Percentiles rank a stretch among this genome's conserved stretches.
Evolutionary conservation across 2,329 filamentous ascomycete genomes (phyloP).

Genomic region (Arthroderma sp.): DNA sequence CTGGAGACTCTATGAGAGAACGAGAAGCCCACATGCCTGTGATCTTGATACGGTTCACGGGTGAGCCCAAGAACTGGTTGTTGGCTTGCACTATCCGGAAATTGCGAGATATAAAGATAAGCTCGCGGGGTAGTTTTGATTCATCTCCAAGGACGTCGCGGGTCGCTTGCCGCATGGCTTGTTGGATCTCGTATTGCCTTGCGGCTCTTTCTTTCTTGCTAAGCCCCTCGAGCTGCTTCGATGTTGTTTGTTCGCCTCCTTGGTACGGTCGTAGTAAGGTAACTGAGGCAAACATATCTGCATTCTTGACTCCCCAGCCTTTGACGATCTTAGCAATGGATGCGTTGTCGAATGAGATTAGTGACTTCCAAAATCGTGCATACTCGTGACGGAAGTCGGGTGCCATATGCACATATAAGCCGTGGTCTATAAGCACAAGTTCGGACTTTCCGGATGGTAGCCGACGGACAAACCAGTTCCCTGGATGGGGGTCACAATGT

Average conservation of each 20-base stretch:
- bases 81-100: slow-evolving; percentile 88
- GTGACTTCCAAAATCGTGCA: slow-evolving; percentile 78
- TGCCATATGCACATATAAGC: slow-evolving; percentile 84
- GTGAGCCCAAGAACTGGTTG: slow-evolving; percentile 79
- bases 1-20: slow-evolving; percentile 62
- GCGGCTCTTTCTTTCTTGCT: slow-evolving; percentile 43
- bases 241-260: slow-evolving; percentile 60
- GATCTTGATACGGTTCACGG: slow-evolving; percentile 84
- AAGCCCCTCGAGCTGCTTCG: slow-evolving; percentile 39
- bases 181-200: slow-evolving; percentile 65
- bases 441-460: slow-evolving; percentile 70
- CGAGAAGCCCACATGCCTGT: slow-evolving; percentile 81
- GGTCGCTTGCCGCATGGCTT: slow-evolving; percentile 56
- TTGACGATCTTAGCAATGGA: slow-evolving; percentile 59
- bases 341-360: slow-evolving; percentile 85
- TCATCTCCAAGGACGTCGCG: slow-evolving; percentile 73
- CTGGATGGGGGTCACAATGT: slow-evolving; percentile 93
- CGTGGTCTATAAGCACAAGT: slow-evolving; percentile 92
- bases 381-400: slow-evolving; percentile 77
- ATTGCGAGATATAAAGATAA: slow-evolving; percentile 85
- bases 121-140: slow-evolving; percentile 75
- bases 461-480: slow-evolving; percentile 90
- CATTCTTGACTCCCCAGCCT: slow-evolving; percentile 76
- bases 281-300: slow-evolving; percentile 82
- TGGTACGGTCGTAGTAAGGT: slow-evolving; percentile 84